Base-by-base conservation (phyloP, 495 filamentous ascomycete genomes). In the Penicillium bovifimosum region DNA sequence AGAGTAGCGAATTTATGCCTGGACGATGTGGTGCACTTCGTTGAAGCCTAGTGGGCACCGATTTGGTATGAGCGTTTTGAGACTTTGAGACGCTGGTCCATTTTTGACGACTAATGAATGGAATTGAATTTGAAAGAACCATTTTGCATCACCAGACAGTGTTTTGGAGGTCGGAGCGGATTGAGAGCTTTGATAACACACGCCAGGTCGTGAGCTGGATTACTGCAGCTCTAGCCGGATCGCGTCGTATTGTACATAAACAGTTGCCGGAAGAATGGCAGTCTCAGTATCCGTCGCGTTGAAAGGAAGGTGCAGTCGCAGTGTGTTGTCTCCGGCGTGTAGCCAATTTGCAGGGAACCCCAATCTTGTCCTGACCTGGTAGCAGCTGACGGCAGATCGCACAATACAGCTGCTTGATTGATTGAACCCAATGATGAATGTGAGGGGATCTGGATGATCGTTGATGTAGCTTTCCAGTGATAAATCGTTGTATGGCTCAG, bases 241-340 rank as follows among this genome's bases (percentile, higher is more conserved):
- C 2, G 79, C 78, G 69, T 82, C 78, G 62, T 84, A 83, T 61
- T 83, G 78, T 11, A 82, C 74, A 63, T 82, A 83, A 0, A 79
- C 66, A 1, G 62, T 71, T 41, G 57, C 60, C 0, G 78, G 74
- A 20, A 83, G 48, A 16, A 80, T 52, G 3, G 79, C 79, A 16
- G 72, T 77, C 67, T 82, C 79, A 16, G 68, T 71, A 53, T 83
- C 65, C 9, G 76, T 79, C 32, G 73, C 79, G 53, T 78, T 77
- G 44, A 62, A 67, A 16, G 81, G 79, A 24, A 82, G 55, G 57
- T 72, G 72, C 35, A 82, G 53, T 3, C 78, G 67, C 32, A 82
- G 59, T 33, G 66, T 59, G 60, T 82, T 83, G 18, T 63, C 62
- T 7, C 76, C 76, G n/a, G 62, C 64, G 13, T 60, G 64, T 44